Percentiles rank a stretch among this genome's conserved stretches.
Evolutionary conservation across 768 basidiomycete genomes (phyloP).

Genomic region (Dacryopinax primogenitus): DNA sequence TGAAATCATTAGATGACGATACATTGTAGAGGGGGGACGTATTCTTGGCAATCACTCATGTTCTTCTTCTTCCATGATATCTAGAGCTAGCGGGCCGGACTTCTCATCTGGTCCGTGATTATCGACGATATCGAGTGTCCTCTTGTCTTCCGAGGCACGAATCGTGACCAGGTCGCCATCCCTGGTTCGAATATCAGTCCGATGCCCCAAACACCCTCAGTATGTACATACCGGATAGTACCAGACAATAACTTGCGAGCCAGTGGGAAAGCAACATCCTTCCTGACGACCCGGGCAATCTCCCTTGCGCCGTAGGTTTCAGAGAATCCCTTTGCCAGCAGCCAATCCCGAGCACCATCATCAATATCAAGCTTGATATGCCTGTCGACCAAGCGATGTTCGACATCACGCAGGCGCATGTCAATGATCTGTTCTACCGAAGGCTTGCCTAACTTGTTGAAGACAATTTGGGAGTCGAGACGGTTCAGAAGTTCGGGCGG

Average conservation of each 20-base stretch:
- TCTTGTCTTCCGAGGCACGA: constrained; percentile 33
- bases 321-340: constrained; percentile 68
- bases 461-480: constrained; percentile 74
- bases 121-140: constrained; percentile 42
- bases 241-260: constrained; percentile 70
- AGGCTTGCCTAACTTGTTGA: constrained; percentile 70
- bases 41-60: not conserved
- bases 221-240: constrained; percentile 46
- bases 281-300: constrained; percentile 73
- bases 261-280: constrained; percentile 67
- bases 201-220: constrained; percentile 10
- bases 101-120: constrained; percentile 43
- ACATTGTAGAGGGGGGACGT: not conserved
- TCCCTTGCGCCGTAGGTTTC: constrained; percentile 67
- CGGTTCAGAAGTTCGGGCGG: constrained; percentile 84
- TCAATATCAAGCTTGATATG: constrained; percentile 63
- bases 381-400: constrained; percentile 46
- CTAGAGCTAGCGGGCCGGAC: not conserved
- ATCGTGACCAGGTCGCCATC: constrained; percentile 58
- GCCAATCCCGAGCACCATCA: constrained; percentile 47
- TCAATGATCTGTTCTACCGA: constrained; percentile 69
- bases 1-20: not conserved
- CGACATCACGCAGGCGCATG: constrained; percentile 63
- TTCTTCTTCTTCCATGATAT: not conserved
- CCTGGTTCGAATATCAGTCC: constrained; percentile 23